phyloP scores from a whole-genome alignment of 208 protist species.

The Phytomonas francai region DNA sequence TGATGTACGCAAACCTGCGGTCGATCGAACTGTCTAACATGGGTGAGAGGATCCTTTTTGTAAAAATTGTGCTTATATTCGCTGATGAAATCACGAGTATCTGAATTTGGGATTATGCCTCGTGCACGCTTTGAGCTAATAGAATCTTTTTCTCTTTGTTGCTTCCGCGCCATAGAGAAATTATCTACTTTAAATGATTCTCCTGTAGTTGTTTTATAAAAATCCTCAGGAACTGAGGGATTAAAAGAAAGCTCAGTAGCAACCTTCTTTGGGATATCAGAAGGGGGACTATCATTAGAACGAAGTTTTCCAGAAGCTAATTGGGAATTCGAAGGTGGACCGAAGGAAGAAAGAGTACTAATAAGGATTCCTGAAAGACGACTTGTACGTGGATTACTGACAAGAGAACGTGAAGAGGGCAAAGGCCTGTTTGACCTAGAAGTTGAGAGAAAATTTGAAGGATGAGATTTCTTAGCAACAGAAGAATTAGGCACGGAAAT shows the following conservation, averaged over 20 bases:
- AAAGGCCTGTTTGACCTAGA: neutral
- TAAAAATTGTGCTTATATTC: constrained; percentile 42
- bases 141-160: neutral
- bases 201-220: neutral
- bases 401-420: neutral
- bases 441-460: neutral
- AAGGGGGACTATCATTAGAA: neutral
- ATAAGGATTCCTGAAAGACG: neutral
- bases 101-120: neutral
- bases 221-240: neutral
- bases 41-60: constrained; percentile 7
- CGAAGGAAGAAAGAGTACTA: neutral
- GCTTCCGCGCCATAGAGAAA: neutral
- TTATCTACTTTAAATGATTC: neutral
- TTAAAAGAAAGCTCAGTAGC: neutral
- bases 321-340: neutral
- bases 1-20: constrained; percentile 38
- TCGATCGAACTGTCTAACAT: neutral
- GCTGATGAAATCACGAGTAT: constrained; percentile 13
- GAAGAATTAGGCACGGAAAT: neutral
- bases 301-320: neutral
- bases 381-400: neutral
- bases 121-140: neutral
- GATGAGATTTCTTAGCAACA: neutral
- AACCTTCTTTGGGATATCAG: neutral